Conservation (phyloP, 495 filamentous ascomycete genomes). For the Ramalina intermedia region DNA sequence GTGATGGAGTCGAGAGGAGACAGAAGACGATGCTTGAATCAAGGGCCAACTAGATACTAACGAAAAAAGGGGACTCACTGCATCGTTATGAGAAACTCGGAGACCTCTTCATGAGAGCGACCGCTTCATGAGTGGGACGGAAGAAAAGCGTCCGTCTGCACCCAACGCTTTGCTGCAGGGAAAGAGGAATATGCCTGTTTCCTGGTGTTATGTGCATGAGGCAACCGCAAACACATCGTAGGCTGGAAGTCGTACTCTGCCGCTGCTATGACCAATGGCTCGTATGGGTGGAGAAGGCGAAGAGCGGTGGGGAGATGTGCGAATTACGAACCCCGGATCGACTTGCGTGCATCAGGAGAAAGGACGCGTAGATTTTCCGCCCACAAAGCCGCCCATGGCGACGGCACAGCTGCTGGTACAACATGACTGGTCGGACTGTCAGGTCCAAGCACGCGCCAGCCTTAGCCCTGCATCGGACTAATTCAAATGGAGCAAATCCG, state of each 20-base stretch:
- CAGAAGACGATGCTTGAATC: slow-evolving; percentile 8
- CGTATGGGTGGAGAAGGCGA: not conserved
- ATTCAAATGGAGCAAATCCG: too few relatives aligned
- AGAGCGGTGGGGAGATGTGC: not conserved
- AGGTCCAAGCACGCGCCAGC: too few relatives aligned
- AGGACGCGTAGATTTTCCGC: too few relatives aligned
- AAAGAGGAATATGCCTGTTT: not conserved
- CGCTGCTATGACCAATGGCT: not conserved
- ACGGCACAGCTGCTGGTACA: too few relatives aligned
- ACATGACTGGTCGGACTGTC: too few relatives aligned
- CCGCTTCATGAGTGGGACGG: too few relatives aligned
- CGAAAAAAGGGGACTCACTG: too few relatives aligned
- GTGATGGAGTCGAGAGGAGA: not conserved
- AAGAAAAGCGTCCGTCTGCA: slow-evolving; percentile 2
- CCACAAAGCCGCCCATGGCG: too few relatives aligned
- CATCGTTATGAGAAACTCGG: slow-evolving; percentile 16
- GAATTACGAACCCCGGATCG: not conserved
- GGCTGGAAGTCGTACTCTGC: not conserved
- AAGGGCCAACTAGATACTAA: too few relatives aligned
- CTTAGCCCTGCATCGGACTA: too few relatives aligned
- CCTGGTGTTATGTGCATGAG: not conserved
- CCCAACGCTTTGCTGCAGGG: not conserved
- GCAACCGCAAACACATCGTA: not conserved
- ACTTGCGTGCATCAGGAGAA: not conserved
- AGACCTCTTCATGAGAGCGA: slow-evolving; percentile 12